Base-by-base conservation (phyloP, 345 rosid genomes). In the Atalantia buxifolia region DNA sequence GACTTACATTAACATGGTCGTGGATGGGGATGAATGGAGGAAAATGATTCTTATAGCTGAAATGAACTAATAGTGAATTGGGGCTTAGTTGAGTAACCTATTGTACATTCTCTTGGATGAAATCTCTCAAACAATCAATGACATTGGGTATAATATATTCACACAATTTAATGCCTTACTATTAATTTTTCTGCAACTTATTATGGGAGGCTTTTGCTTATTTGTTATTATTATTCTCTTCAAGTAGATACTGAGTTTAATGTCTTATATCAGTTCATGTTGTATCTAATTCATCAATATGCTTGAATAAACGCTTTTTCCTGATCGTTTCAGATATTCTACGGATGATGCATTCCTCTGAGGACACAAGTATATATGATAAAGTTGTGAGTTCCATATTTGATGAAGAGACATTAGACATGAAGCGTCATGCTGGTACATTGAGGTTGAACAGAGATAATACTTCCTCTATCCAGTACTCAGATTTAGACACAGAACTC, bases 301-400 rank as follows among this genome's bases (percentile, higher is more conserved):
- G 69, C 78, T 82, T 66, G 79, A 71, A 83, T 56, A 57, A 66
- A 30, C 66, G 42, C 64, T 85, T 79, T 80, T 79, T 77, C 74
- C 69, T 66, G 73, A 27, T 72, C 66, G 86, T 25, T 85, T 78
- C 92, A 95, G 99, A 89, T 81, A 88, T 90, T 80, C 86, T 95
- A 63, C 85, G 89, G 70, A 90, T 91, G 66, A 95, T 95, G 99
- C 90, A 90, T 74, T 87, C 89, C 75, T 90, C 97, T 12, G 99
- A 95, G 85, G 98, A 95, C 80, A 87, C 92, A 77, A 88, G 89
- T 78, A 89, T 92, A 50, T 93, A 95, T 83, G 96, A 93, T 68
- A 95, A 89, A 90, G 90, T 95, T 68, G 88, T 95, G 69, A 89
- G 85, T 87, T 90, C 92, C 71, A 83, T 95, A 81, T 95, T 95